Evolutionary conservation across 495 filamentous ascomycete genomes (phyloP), one percentile per base, ranked within the genome.

Genomic region (Xylaria venustula): DNA sequence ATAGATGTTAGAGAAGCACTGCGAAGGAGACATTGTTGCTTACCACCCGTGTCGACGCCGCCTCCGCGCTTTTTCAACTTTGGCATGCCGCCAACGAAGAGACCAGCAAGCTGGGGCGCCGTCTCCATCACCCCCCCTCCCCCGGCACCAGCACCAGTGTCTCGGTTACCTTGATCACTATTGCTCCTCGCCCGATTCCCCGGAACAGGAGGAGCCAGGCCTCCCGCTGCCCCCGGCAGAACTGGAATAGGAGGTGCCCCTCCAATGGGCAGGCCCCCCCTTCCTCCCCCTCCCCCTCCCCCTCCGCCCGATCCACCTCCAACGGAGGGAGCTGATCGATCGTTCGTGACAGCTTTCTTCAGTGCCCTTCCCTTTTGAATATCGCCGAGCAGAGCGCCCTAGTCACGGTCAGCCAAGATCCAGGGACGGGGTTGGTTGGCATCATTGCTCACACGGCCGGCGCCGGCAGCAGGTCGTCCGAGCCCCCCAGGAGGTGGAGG

Each of bases 71-170:
- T 97, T 72, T 88, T 87, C 63, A 98, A 69, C 76, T 97, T 98
- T 2, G 94, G 94, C 81, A 98, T 98, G 30, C 93, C 95, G 30
- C 92, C 92, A 8, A 91, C 92, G 68, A 98, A 96, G 25, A 98
- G 74, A 3, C 95, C 94, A 8, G 80, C 93, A 34, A 98, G 72
- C 70, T 98, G 94, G 28, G 92, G 90, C 17, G 91, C 84, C 22
- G 86, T 75, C 25, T 85, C 81, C 34, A 79, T 71, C 17, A 69
- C 26, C 9, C 73, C 75, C 4, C 71, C 76, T 51, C 75, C 81
- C 49, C 81, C 79, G 25, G 30, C 30, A 5, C 30, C 30, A 5
- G 5, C 30, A 34, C 5, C 5, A 34, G 5, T 34, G 5, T 11
- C 30, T 5, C 5, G 30, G 30, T 77, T 72, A 28, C 74, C 75